Evolutionary conservation across 331 rosid species (phyloP), one percentile per base, ranked within the genome.

Genomic region (Pyracantha coccinea): DNA sequence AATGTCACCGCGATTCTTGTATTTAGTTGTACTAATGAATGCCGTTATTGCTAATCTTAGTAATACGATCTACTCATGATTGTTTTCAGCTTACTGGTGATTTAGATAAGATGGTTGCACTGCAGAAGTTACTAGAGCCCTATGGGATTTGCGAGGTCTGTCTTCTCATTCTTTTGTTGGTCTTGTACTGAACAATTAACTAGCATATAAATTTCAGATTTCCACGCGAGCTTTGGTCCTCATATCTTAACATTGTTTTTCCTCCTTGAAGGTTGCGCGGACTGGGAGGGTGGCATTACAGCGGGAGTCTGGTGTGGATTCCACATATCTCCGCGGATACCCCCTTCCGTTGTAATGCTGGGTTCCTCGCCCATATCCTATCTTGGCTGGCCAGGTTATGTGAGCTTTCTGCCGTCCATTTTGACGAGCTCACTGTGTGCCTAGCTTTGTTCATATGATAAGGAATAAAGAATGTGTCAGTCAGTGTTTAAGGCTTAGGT

Each of bases 61-160:
- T 80, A 20, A 35, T 35, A 9, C 25, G n/a, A 16, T 21, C 24
- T 45, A 8, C 50, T 75, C 55, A 10, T 23, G 12, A 55, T 55
- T 50, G 25, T 69, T 38, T 75, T 76, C 82, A 87, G 91, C 88
- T 87, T 24, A 87, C 91, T 14, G 91, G 91, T 13, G 91, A 87
- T 80, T 77, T 87, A 32, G 80, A 78, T 80, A 87, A 84, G 83
- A 84, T 87, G 91, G 91, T 84, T 66, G 91, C 91, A 60, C 79
- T 87, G 70, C 91, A 87, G 86, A 80, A 73, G 74, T 77, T 87
- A 44, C 75, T 87, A 44, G 91, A 82, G 85, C 86, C 86, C 2
- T 87, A 77, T 57, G 88, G 91, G 73, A 83, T 87, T 75, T 87
- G 91, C 27, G 91, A 87, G 91, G 91, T 87, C 47, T 16, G 86